Evolutionary conservation across 805 yeast genomes (phyloP).

Genomic region (Metschnikowia kunwiensis): DNA sequence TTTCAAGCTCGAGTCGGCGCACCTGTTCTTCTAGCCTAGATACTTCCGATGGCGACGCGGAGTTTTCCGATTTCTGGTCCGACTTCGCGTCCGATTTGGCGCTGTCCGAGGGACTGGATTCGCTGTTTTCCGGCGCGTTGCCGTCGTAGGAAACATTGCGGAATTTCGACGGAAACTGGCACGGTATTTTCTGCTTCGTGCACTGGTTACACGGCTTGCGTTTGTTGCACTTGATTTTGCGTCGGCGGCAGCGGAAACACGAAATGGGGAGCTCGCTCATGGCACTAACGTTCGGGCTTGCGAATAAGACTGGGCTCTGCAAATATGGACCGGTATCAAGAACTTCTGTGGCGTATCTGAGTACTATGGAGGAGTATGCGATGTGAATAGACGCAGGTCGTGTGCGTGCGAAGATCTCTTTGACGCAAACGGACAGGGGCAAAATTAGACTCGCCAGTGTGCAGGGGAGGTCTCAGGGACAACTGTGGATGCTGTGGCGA

Average conservation of each 20-base stretch:
- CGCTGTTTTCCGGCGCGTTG: conserved; percentile 1
- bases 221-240: conserved; percentile 21
- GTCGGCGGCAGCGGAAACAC: conserved; percentile 19
- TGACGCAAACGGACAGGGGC: too few species aligned
- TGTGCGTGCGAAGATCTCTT: too few species aligned
- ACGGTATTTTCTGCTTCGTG: conserved; percentile 10
- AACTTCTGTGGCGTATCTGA: too few species aligned
- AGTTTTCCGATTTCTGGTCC: too few species aligned
- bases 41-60: conserved; percentile 4
- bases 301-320: too few species aligned
- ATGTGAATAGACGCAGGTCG: too few species aligned
- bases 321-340: too few species aligned
- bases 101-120: conserved; percentile 1
- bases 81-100: neutral
- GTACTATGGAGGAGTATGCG: too few species aligned
- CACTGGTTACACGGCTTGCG: conserved; percentile 20
- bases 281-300: too few species aligned
- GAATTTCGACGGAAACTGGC: conserved; percentile 20
- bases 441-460: too few species aligned
- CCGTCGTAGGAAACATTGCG: conserved; percentile 11
- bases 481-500: too few species aligned
- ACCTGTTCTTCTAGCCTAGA: conserved; percentile 5
- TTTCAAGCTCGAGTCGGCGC: conserved; percentile 4
- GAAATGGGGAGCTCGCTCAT: conserved; percentile 19
- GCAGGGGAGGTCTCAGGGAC: too few species aligned